Evolutionary conservation across 805 yeast species (phyloP).

Genomic region (Yarrowia porcina): DNA sequence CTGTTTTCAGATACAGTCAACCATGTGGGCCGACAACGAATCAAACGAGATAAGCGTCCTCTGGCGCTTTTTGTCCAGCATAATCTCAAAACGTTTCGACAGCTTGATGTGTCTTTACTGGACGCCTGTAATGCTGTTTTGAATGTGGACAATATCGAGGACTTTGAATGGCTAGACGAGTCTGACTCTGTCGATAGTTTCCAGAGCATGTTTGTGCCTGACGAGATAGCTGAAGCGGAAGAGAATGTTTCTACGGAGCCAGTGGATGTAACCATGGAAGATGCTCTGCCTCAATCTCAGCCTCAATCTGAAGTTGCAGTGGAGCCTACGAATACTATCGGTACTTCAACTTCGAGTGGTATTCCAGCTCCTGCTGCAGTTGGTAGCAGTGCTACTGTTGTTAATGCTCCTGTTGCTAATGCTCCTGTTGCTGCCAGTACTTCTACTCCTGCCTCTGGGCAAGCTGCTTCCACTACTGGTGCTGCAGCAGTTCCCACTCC

Average conservation of each 20-base stretch:
- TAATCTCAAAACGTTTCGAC: slow-evolving; percentile 3
- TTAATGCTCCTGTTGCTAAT: not conserved
- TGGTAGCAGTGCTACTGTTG: no score
- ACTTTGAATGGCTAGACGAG: slow-evolving; percentile 20
- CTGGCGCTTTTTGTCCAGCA: slow-evolving; percentile 10
- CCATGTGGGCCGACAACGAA: not conserved
- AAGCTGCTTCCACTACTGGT: no score
- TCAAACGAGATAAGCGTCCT: not conserved
- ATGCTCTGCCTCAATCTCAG: no score
- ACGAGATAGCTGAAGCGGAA: not conserved
- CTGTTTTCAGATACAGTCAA: not conserved
- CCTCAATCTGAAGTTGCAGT: no score
- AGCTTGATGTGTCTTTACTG: slow-evolving; percentile 3
- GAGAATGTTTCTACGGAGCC: not conserved
- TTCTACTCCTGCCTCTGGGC: no score
- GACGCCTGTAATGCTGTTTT: slow-evolving; percentile 3
- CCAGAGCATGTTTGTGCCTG: slow-evolving; percentile 15
- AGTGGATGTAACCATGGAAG: not conserved
- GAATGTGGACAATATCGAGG: slow-evolving; percentile 10
- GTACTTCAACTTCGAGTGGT: no score
- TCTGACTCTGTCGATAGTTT: not conserved
- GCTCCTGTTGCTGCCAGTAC: not conserved
- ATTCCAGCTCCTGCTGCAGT: not conserved
- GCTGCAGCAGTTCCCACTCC: no score
- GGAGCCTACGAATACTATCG: no score